Evolutionary conservation across 495 filamentous ascomycete genomes (phyloP), one percentile per base, ranked within the genome.

Genomic region (Neurospora sp.): DNA sequence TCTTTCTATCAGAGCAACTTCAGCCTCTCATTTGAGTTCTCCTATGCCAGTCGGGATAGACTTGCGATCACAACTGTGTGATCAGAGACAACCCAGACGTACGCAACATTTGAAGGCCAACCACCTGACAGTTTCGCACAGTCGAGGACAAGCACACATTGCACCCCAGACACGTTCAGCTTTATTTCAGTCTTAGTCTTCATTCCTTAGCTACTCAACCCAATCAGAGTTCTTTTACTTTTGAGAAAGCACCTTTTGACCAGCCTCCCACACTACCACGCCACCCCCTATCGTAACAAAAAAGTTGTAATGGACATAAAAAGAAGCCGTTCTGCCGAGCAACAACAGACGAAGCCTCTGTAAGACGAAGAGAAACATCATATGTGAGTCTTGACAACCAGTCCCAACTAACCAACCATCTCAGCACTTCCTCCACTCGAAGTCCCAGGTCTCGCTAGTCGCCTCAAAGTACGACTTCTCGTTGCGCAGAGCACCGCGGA

Each of bases 381-480:
- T 1, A 35, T 3, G 6, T 4, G 7, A 62, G 14, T 9, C 8
- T 8, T 11, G 10, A 40, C n/a, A 31, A 23, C 41, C 35, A 20
- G 18, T 23, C 39, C 40, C 18, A 1, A 20, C 39, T 37, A 12
- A 16, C 14, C 41, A 9, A 1, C 35, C n/a, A n/a, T 2, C 42
- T 75, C 79, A 85, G 74, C 83, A 85, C 72, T 77, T 74, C 46
- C 83, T 75, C 83, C 83, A 85, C 73, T 84, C 80, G 35, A 84
- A 78, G 27, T 79, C 78, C 83, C 81, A 84, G 71, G 75, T 81
- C 77, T 85, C 82, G 18, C 75, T 74, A 69, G 77, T 71, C 54
- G 81, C 83, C 76, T 82, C 82, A 71, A 84, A 85, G 70, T 78
- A 80, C 0, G 77, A 81, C 74, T 79, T 81, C 46, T 79, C 80